Conservation (phyloP, 106 monocot genomes). For the Posidonia australis region DNA sequence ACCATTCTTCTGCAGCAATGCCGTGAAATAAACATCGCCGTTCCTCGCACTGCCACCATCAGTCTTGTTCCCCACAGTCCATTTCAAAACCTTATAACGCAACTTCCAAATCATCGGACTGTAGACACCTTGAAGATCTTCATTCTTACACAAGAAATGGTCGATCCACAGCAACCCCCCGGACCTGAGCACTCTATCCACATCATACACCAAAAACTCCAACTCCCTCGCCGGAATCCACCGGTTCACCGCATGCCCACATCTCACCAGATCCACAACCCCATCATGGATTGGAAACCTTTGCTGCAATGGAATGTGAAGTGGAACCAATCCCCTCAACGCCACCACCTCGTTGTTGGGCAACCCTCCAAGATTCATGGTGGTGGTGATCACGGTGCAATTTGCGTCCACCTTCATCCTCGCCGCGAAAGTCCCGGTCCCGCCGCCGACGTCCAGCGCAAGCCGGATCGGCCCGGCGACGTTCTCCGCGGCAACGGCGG, state of each 20-base stretch:
- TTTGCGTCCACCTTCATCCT: conserved; percentile 32
- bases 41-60: conserved; percentile 35
- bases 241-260: conserved; percentile 89
- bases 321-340: conserved; percentile 51
- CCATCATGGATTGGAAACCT: conserved; percentile 71
- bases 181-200: conserved; percentile 60
- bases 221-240: conserved; percentile 68
- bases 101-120: conserved; percentile 41
- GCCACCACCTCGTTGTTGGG: conserved; percentile 71
- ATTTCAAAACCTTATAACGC: conserved; percentile 69
- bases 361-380: conserved; percentile 56
- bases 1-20: conserved; percentile 63
- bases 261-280: conserved; percentile 58
- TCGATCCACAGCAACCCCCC: conserved; percentile 84
- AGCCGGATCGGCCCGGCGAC: conserved; percentile 44
- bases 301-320: conserved; percentile 88
- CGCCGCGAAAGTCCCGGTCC: conserved; percentile 58
- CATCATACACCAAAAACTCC: conserved; percentile 79
- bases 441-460: conserved; percentile 71
- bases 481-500: conserved; percentile 25
- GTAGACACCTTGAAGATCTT: conserved; percentile 40
- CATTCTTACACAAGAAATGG: conserved; percentile 59
- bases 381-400: conserved; percentile 53
- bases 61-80: conserved; percentile 74
- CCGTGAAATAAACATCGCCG: conserved; percentile 80